A percentile compares a stretch with the other conserved stretches of the same genome.
Conservation (phyloP, 202 grass and related monocot species). For the Schoenoplectus tabernaemontani region DNA sequence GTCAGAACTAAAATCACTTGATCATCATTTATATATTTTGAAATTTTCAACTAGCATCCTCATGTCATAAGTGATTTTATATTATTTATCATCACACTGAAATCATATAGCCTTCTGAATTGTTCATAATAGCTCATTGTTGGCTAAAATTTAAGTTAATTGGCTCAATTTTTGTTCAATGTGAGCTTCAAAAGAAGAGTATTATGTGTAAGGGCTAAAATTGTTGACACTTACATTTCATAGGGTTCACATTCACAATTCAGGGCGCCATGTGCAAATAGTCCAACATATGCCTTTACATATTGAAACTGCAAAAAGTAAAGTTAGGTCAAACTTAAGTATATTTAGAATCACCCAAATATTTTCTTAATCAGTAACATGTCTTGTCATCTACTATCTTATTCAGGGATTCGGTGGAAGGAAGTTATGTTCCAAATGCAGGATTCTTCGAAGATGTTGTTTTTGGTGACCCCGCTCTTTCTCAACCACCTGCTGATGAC, state of each 20-base stretch:
- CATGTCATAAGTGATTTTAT: background rate
- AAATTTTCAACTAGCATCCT: background rate
- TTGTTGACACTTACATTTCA: background rate
- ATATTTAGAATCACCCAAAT: background rate
- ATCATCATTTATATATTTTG: background rate
- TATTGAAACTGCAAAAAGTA: background rate
- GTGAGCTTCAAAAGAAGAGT: background rate
- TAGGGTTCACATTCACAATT: background rate
- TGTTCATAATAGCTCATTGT: background rate
- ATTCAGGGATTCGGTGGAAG: constrained; percentile 81
- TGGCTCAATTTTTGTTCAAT: background rate
- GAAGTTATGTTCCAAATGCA: constrained; percentile 72
- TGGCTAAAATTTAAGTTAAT: background rate
- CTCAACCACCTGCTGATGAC: constrained; percentile 26
- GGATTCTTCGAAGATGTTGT: constrained; percentile 85
- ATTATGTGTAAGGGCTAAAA: background rate
- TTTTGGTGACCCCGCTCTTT: constrained; percentile 68
- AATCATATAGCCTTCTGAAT: background rate
- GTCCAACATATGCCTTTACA: background rate
- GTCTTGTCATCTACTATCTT: background rate
- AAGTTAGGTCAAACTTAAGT: background rate
- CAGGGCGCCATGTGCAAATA: background rate
- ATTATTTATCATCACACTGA: background rate
- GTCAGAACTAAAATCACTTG: background rate
- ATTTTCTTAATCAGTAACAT: background rate